A percentile compares a stretch with the other conserved stretches of the same genome.
Conservation (phyloP, 2,329 filamentous ascomycete species). For the Ceratocystis ficicola region DNA sequence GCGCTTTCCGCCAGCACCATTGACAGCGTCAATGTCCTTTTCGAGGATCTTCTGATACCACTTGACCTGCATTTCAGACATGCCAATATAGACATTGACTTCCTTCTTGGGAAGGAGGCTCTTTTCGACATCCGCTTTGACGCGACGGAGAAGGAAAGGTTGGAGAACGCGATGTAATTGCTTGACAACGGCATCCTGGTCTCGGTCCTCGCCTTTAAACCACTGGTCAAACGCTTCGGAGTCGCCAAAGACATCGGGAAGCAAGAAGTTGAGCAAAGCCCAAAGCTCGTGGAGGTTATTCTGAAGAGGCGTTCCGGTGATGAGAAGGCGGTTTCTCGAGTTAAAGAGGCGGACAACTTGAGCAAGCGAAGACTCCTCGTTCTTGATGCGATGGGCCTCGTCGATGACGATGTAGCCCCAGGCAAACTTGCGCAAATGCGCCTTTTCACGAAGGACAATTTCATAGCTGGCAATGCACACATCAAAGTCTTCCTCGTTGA, state of each 20-base stretch:
- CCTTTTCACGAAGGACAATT: conserved; percentile 93
- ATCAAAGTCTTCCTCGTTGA: conserved; percentile 93
- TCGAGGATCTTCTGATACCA: conserved; percentile 99
- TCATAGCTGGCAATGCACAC: conserved; percentile 98
- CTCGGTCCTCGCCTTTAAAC: conserved; percentile 82
- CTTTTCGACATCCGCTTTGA: conserved; percentile 97
- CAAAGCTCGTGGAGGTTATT: conserved; percentile 98
- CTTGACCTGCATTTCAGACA: conserved; percentile 98
- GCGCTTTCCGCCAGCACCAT: conserved; percentile 87
- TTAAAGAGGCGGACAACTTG: conserved; percentile 95
- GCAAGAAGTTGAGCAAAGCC: conserved; percentile 90
- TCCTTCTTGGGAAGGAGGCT: conserved; percentile 95
- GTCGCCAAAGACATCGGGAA: conserved; percentile 97
- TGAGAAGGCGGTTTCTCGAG: conserved; percentile 85
- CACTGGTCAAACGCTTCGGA: conserved; percentile 94
- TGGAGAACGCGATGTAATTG: conserved; percentile 87
- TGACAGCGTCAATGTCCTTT: conserved; percentile 97
- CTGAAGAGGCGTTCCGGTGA: conserved; percentile 91
- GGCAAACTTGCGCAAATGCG: conserved; percentile 89
- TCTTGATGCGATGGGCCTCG: conserved; percentile 96
- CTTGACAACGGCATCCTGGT: conserved; percentile 91
- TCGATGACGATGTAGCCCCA: conserved; percentile 99
- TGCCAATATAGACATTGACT: conserved; percentile 89
- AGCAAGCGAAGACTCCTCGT: conserved; percentile 91
- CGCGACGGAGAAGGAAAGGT: conserved; percentile 86